Conservation (phyloP, 2,329 filamentous ascomycete genomes). For the Dissoconium aciculare region DNA sequence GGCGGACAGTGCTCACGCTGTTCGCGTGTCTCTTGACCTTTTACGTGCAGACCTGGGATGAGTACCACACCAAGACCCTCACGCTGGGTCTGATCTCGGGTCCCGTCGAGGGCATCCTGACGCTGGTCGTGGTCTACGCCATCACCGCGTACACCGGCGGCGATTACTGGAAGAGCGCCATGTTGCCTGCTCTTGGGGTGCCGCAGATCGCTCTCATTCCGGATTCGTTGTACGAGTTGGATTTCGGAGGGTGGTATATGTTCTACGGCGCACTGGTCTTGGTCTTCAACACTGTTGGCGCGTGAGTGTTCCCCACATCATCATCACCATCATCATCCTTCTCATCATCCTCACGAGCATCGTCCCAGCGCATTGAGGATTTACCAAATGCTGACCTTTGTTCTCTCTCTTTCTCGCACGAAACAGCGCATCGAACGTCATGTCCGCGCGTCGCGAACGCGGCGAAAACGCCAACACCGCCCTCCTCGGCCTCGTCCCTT, state of each 20-base stretch:
- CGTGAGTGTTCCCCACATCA: conserved; percentile 23
- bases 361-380: no score
- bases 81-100: conserved; percentile 86
- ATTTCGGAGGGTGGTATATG: conserved; percentile 88
- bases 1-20: conserved; percentile 69
- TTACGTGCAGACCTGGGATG: conserved; percentile 98
- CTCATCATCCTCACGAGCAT: no score
- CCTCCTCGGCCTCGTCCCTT: conserved; percentile 69
- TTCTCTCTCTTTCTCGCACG: no score
- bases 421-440: conserved; percentile 62
- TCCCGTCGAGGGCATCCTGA: conserved; percentile 85
- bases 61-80: conserved; percentile 94
- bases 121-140: conserved; percentile 65
- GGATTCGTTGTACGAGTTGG: conserved; percentile 55
- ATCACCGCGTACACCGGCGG: conserved; percentile 74
- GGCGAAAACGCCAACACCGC: conserved; percentile 59
- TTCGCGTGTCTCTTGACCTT: conserved; percentile 92
- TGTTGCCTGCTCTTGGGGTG: conserved; percentile 58
- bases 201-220: conserved; percentile 51
- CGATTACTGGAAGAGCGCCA: conserved; percentile 81
- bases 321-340: no score
- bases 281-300: conserved; percentile 69
- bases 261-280: conserved; percentile 70
- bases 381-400: conserved; percentile 1
- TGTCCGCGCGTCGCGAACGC: conserved; percentile 60